Evolutionary conservation across 2,329 filamentous ascomycete genomes (phyloP).

Genomic region (Colletotrichum musae): DNA sequence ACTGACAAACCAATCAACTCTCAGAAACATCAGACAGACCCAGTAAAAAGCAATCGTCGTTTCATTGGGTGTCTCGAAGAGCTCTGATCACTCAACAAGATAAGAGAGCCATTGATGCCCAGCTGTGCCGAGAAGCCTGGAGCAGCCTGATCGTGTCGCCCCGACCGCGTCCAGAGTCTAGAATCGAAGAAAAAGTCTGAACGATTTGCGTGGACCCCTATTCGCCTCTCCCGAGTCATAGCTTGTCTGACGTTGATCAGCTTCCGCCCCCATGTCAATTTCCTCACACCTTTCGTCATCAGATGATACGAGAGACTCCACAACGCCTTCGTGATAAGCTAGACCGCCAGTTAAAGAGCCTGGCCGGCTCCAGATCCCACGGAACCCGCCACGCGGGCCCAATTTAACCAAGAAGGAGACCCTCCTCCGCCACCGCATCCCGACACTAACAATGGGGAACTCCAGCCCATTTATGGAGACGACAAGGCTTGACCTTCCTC

Average conservation of each 20-base stretch:
- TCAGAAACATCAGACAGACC: background rate
- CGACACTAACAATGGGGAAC: constrained; percentile 25
- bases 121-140: background rate
- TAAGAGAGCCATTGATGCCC: background rate
- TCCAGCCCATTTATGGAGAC: constrained; percentile 21
- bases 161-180: background rate
- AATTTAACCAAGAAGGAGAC: constrained; percentile 2
- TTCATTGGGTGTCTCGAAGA: constrained; percentile 6
- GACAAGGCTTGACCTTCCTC: constrained; percentile 12
- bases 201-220: no score
- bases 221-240: background rate
- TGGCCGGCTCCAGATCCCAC: background rate
- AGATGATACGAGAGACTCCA: background rate
- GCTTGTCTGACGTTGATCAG: constrained; percentile 11
- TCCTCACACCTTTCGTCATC: background rate
- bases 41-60: background rate
- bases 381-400: constrained; percentile 15
- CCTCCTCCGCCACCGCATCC: constrained; percentile 16
- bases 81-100: background rate
- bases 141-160: no score
- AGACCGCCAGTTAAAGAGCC: constrained; percentile 23
- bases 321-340: constrained; percentile 16
- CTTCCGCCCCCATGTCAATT: constrained; percentile 3
- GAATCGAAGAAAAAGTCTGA: no score
- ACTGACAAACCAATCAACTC: background rate